Evolutionary conservation across 345 rosid genomes (phyloP), one percentile per base, ranked within the genome.

Genomic region (Acer negundo): DNA sequence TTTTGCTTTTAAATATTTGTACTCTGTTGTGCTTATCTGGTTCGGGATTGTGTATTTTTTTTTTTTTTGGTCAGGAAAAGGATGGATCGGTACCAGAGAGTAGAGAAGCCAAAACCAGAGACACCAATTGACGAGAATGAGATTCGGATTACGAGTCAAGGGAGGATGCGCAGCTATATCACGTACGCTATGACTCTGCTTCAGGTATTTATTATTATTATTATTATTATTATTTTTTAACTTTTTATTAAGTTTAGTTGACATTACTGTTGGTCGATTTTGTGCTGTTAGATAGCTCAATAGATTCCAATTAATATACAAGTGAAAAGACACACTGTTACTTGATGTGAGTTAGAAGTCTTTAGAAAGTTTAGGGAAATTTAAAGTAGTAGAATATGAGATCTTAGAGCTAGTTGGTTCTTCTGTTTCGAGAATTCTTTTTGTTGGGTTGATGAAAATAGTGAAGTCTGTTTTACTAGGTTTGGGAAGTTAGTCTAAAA

Each of bases 31-130:
- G 63, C 55, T 63, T 31, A 46, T 63, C 66, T 61, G 69, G 42
- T 59, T 20, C 24, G 7, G 17, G 20, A 47, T 24, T 35, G 22
- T n/a, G n/a, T n/a, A n/a, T n/a, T n/a, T 47, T 35, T 4, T 6
- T 16, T 51, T 53, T 10, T 38, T 8, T 26, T 46, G 16, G 46
- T 31, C 38, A 26, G 68, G 72, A 19, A 72, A 35, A 35, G 85
- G 93, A 93, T 93, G 97, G 97, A 93, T 79, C 91, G 84, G 84
- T 91, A 93, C 83, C 88, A 87, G 82, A 85, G 94, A 81, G 93
- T 93, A 28, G 90, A 85, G 92, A 93, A 93, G 86, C 93, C 92
- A 42, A 91, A 87, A 83, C 92, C 86, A 13, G 93, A 85, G 78
- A 82, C 91, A 1, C 88, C 91, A 23, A 93, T 93, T 77, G 94